Conservation (phyloP, 177 flowering plant genomes). For the Vitis hybrid region DNA sequence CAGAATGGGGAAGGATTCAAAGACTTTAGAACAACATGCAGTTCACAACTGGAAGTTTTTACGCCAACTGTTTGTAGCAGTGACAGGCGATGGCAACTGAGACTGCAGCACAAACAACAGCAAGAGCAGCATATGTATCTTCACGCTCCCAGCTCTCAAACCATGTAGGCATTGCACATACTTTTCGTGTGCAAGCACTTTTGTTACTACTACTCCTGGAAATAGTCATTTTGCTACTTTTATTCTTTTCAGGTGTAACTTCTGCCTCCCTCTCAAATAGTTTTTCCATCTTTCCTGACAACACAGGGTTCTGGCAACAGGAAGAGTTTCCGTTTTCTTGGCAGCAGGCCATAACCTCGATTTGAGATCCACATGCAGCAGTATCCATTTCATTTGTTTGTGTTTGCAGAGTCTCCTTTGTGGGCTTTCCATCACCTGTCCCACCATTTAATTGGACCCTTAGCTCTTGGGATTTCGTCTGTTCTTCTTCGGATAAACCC, state of each 20-base stretch:
- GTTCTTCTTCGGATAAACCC: slow-evolving; percentile 92
- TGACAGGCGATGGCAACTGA: slow-evolving; percentile 72
- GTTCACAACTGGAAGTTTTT: background rate
- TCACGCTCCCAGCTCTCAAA: slow-evolving; percentile 90
- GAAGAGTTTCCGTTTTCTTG: slow-evolving; percentile 47
- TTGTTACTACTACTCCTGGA: slow-evolving; percentile 34
- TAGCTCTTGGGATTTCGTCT: slow-evolving; percentile 50
- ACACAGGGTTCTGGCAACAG: slow-evolving; percentile 54
- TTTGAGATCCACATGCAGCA: slow-evolving; percentile 26
- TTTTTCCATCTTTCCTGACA: slow-evolving; percentile 20
- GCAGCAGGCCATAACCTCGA: slow-evolving; percentile 49
- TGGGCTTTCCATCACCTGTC: slow-evolving; percentile 20
- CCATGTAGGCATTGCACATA: slow-evolving; percentile 72
- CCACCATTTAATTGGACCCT: slow-evolving; percentile 44
- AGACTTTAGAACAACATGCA: too few relatives aligned
- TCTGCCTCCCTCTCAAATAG: slow-evolving; percentile 16
- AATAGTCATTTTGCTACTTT: slow-evolving; percentile 30
- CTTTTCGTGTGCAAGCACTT: slow-evolving; percentile 41
- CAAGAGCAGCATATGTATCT: slow-evolving; percentile 84
- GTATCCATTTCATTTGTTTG: slow-evolving; percentile 12
- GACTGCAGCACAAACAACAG: slow-evolving; percentile 68
- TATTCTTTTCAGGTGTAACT: slow-evolving; percentile 27
- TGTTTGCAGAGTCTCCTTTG: slow-evolving; percentile 24
- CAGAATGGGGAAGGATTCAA: too few relatives aligned
- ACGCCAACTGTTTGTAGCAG: slow-evolving; percentile 61